Percentiles rank a stretch among this genome's conserved stretches.
phyloP scores from a whole-genome alignment of 2,329 filamentous ascomycete genomes.

The Botrytis galanthina region DNA sequence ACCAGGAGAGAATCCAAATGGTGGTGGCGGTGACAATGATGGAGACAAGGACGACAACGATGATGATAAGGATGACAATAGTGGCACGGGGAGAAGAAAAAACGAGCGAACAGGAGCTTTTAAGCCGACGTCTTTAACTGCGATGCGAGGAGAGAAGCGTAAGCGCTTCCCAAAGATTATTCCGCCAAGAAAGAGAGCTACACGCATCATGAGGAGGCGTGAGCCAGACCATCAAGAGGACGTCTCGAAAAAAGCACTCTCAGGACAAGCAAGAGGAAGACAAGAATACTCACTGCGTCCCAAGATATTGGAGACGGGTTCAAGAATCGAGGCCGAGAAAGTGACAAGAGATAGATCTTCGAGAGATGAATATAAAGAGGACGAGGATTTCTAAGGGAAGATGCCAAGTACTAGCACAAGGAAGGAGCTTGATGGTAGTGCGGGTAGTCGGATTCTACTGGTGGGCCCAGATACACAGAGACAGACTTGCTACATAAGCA shows the following conservation, averaged over 20 bases:
- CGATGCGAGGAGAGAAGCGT: neutral
- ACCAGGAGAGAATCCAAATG: neutral
- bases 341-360: neutral
- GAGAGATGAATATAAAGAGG: neutral
- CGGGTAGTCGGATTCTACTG: neutral
- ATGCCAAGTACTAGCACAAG: neutral
- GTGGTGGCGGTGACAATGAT: neutral
- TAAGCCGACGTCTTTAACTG: neutral
- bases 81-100: neutral
- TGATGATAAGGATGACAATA: neutral
- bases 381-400: neutral
- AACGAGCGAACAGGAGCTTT: neutral
- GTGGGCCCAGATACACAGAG: neutral
- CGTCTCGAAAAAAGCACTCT: neutral
- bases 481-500: neutral
- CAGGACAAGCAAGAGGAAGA: neutral
- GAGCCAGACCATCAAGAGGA: neutral
- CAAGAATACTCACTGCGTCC: neutral
- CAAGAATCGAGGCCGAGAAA: neutral
- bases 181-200: neutral
- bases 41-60: neutral
- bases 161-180: neutral
- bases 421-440: neutral
- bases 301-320: neutral
- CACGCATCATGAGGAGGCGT: neutral